Conservation (phyloP, 1,284 basidiomycete genomes). For the Pseudozyma sp. region DNA sequence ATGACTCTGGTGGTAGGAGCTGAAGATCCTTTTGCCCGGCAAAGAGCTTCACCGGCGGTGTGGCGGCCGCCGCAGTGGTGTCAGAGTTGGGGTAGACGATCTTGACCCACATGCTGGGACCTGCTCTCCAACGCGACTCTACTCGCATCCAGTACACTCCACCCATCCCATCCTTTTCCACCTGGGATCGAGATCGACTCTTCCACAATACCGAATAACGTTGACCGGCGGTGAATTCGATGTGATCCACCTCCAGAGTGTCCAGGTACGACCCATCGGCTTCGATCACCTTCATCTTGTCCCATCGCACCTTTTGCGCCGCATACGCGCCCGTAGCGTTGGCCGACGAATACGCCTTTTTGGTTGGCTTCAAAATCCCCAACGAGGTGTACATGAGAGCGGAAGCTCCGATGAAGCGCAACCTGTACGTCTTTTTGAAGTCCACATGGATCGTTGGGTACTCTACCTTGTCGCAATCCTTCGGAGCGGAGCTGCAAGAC, state of each 20-base stretch:
- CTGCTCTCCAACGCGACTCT: conserved; percentile 45
- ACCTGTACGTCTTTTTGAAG: conserved; percentile 45
- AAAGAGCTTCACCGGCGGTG: conserved; percentile 4
- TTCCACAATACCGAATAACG: conserved; percentile 51
- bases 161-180: conserved; percentile 26
- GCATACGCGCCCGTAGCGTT: background rate
- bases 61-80: background rate
- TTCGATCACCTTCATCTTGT: conserved; percentile 50
- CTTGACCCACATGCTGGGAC: conserved; percentile 40
- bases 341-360: conserved; percentile 8
- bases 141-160: conserved; percentile 54
- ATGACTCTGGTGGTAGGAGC: conserved; percentile 30
- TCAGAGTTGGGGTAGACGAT: conserved; percentile 18
- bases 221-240: conserved; percentile 57
- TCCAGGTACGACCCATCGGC: conserved; percentile 57
- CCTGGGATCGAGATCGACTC: conserved; percentile 16
- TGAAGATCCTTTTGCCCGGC: conserved; percentile 2
- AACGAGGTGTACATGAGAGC: conserved; percentile 32
- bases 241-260: conserved; percentile 14
- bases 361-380: conserved; percentile 27
- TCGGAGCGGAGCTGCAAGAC: conserved; percentile 10
- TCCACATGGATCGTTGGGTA: conserved; percentile 44
- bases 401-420: conserved; percentile 45
- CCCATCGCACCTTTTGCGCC: background rate
- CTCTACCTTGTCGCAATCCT: background rate